A percentile compares a stretch with the other conserved stretches of the same genome.
phyloP scores from a whole-genome alignment of 192 early-diverging fungal genomes.

The Glomus cerebriforme region DNA sequence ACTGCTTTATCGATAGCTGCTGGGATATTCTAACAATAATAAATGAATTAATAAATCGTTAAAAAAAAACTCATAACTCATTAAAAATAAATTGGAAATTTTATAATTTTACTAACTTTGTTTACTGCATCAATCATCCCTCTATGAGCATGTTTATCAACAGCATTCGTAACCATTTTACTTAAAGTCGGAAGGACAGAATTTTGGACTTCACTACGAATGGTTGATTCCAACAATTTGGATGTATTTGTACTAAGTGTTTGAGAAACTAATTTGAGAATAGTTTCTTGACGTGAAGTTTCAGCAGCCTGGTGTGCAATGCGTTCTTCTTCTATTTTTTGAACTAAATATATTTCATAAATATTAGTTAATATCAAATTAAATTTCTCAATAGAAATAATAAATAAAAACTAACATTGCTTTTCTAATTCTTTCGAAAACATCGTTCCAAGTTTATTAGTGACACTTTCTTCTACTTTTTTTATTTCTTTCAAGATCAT shows the following conservation, averaged over 20 bases:
- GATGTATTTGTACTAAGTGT: constrained; percentile 48
- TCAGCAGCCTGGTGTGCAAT: constrained; percentile 41
- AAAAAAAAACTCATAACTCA: no score
- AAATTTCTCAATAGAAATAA: no score
- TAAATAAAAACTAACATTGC: constrained; percentile 29
- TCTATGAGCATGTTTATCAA: constrained; percentile 44
- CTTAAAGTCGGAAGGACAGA: constrained; percentile 43
- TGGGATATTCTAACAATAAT: constrained; percentile 41
- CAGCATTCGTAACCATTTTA: constrained; percentile 42
- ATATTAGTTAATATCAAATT: not conserved
- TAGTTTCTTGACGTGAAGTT: constrained; percentile 45
- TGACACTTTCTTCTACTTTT: constrained; percentile 35
- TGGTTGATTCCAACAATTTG: constrained; percentile 48
- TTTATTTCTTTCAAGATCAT: constrained; percentile 28
- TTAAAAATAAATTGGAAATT: not conserved
- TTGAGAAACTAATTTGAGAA: constrained; percentile 49
- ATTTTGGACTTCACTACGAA: constrained; percentile 48
- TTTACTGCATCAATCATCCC: constrained; percentile 39
- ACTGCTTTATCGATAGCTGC: constrained; percentile 41
- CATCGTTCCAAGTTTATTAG: constrained; percentile 34
- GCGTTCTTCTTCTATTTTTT: constrained; percentile 36
- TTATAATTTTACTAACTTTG: constrained; percentile 37
- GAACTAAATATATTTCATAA: constrained; percentile 5
- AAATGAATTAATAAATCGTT: not conserved
- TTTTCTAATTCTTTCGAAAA: constrained; percentile 36